Base-by-base conservation (phyloP, 1,284 basidiomycete genomes). In the Afroboletus lepidellus region DNA sequence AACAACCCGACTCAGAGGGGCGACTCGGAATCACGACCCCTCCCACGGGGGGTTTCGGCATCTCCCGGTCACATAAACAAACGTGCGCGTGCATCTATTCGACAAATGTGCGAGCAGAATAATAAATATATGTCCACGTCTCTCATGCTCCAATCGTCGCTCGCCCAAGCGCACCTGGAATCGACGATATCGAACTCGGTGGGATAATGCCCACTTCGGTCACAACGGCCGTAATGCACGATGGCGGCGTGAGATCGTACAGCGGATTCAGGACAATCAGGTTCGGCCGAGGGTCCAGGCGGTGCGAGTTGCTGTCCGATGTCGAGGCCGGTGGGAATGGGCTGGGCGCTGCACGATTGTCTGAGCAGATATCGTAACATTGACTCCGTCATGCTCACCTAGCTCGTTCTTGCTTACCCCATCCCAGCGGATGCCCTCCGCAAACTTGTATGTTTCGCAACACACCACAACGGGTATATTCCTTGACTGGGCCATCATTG, bases 391-490 rank as follows among this genome's bases (percentile, higher is more conserved):
- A 13, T 6, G 18, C 77, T 66, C 62, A 87, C 94, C 93, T 32
- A 97, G 76, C 72, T 99, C 97, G 68, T 99, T 99, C 69, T 92
- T 93, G 27, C 92, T 94, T 59, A 99, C 94, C 29, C 90, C 90
- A 71, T 99, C 97, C 46, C 99, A 77, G 69, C 93, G 88, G 32
- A 99, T 89, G 32, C 86, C 84, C 62, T 99, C 97, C 21, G 90
- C 90, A 64, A 97, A 98, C 71, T 99, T 99, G 78, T 98, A 98
- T 18, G 97, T 99, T 74, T 99, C 97, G 62, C 95, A 97, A 63
- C 94, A 98, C 16, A 96, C 94, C 46, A 99, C 85, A 16, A 98
- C 94, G 8, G 97, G 97, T 1, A 98, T 87, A 20, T 86, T 87
- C 64, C 90, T 83, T 50, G 85, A 84, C 69, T 93, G 92, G 0